A percentile compares a stretch with the other conserved stretches of the same genome.
These are phyloP conservation scores for Strigomonas culicis DNA, from an alignment of 208 protist genomes.

Conservation along the genomic window DNA sequence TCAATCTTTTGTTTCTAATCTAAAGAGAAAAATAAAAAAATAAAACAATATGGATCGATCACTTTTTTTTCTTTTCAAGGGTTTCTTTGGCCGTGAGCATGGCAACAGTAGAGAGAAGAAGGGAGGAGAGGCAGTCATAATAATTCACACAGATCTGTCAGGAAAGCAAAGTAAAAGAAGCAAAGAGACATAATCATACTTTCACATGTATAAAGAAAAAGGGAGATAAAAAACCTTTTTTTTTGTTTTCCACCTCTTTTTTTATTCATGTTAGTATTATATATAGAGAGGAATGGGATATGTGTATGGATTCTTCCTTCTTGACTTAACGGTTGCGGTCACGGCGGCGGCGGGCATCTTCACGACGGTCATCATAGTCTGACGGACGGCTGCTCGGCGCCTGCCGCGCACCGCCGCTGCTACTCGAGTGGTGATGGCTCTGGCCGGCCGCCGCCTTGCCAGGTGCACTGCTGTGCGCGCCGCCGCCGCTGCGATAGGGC, in stretches of 20 bases:
- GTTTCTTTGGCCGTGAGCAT: no score
- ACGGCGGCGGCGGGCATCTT: conserved; percentile 43
- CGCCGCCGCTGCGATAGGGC: not conserved
- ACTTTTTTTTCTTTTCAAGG: no score
- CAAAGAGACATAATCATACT: not conserved
- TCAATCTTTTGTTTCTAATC: no score
- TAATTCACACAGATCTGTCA: not conserved
- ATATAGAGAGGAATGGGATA: conserved; percentile 2
- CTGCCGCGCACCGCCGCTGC: not conserved
- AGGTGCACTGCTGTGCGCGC: not conserved
- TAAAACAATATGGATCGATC: conserved; percentile 14
- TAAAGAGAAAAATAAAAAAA: conserved; percentile 15
- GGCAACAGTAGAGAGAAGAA: no score
- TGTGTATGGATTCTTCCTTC: conserved; percentile 10
- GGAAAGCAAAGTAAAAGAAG: not conserved
- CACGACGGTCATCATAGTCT: conserved; percentile 48
- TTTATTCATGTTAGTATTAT: no score
- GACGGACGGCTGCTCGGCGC: not conserved
- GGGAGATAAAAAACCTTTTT: conserved; percentile 1
- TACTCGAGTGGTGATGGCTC: not conserved
- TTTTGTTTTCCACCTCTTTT: conserved; percentile 1
- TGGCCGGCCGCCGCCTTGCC: not conserved
- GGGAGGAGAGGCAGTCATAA: no score
- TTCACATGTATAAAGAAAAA: not conserved
- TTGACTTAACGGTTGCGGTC: not conserved